Evolutionary conservation across 306 rosid species (phyloP).

Genomic region (Cucurbita argyrosperma): DNA sequence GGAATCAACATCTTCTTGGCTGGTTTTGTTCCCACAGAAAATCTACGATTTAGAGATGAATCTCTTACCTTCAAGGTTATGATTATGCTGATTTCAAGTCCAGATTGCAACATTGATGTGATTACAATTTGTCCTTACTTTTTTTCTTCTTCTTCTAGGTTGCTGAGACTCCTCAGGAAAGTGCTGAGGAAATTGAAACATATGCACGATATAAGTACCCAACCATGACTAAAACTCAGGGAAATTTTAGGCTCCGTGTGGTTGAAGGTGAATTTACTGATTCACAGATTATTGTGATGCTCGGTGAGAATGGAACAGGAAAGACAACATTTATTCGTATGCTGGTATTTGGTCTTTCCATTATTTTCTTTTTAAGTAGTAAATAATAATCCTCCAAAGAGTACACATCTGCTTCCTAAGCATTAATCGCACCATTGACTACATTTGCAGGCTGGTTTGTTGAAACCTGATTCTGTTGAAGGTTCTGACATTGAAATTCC

Average conservation of each 20-base stretch:
- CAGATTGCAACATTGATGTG: constrained; percentile 2
- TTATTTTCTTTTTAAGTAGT: background rate
- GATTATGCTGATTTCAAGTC: background rate
- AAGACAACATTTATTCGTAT: constrained; percentile 94
- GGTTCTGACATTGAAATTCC: constrained; percentile 70
- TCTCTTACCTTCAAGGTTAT: constrained; percentile 84
- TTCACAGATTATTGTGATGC: constrained; percentile 96
- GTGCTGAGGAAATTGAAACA: constrained; percentile 72
- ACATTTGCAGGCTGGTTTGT: constrained; percentile 70
- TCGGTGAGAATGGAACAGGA: constrained; percentile 98
- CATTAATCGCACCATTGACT: background rate
- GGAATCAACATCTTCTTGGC: constrained; percentile 97
- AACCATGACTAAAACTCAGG: constrained; percentile 82
- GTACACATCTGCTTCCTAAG: background rate
- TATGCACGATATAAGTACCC: constrained; percentile 94
- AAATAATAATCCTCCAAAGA: background rate
- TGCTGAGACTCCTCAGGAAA: constrained; percentile 98
- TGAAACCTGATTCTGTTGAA: constrained; percentile 77
- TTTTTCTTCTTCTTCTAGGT: constrained; percentile 45
- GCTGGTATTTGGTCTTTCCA: constrained; percentile 57
- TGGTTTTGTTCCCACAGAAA: constrained; percentile 97
- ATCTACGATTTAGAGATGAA: constrained; percentile 84
- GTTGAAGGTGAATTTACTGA: constrained; percentile 92
- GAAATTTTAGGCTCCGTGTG: constrained; percentile 70
- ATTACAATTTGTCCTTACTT: background rate